Conservation (phyloP, 768 basidiomycete species). For the Rhodotorula sphaerocarpa region DNA sequence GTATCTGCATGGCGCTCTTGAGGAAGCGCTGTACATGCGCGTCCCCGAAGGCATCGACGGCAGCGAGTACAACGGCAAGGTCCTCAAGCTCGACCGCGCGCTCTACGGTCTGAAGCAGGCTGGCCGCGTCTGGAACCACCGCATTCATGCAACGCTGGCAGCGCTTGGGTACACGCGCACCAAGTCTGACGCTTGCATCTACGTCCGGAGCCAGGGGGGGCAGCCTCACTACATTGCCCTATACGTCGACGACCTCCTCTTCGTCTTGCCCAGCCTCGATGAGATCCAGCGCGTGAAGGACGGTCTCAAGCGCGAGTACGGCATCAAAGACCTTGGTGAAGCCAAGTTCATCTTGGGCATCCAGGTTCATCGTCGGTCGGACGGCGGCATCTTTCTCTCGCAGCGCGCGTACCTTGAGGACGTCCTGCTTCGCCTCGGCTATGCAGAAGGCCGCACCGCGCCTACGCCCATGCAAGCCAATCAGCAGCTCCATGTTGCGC, state of each 20-base stretch:
- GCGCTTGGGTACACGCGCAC: conserved; percentile 3
- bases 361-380: neutral
- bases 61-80: neutral
- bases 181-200: conserved; percentile 9
- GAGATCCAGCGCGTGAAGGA: conserved; percentile 44
- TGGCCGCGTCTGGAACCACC: neutral
- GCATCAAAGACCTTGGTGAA: conserved; percentile 32
- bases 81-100: conserved; percentile 5
- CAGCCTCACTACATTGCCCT: conserved; percentile 7
- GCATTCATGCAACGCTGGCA: conserved; percentile 4
- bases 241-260: conserved; percentile 19
- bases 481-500: neutral
- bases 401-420: conserved; percentile 3
- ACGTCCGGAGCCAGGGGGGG: neutral
- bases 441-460: neutral
- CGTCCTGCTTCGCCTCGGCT: neutral
- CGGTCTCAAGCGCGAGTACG: conserved; percentile 36
- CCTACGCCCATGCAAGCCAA: conserved; percentile 11
- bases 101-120: conserved; percentile 12
- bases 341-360: conserved; percentile 38
- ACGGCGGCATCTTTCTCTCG: conserved; percentile 11
- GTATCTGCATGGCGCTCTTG: neutral
- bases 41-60: conserved; percentile 2
- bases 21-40: conserved; percentile 5
- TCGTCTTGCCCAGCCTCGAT: neutral